Evolutionary conservation across 805 yeast genomes (phyloP), one percentile per base, ranked within the genome.

Genomic region (Candida golubevii): DNA sequence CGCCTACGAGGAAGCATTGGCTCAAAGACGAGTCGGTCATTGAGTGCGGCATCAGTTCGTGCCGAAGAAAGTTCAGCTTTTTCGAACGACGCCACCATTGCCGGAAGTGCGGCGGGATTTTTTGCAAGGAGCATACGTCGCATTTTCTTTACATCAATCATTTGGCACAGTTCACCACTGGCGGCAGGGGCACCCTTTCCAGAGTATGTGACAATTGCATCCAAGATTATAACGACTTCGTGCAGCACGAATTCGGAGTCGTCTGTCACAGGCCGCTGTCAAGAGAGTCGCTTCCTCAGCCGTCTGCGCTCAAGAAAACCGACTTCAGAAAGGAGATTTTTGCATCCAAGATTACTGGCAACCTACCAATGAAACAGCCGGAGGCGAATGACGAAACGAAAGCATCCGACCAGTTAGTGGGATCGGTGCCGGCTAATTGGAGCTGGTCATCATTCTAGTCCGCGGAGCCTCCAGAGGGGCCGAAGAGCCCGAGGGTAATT

Each of bases 61-160:
- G 98, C 65, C 68, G 74, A 41, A 78, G 75, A 55, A 59, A 71
- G 13, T 90, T 91, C 66, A 83, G 89, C 32, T 82, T 82, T 55
- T 84, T 81, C 69, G 96, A 77, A 61, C 77, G 90, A 55, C 75
- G 82, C 50, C 95, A 86, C 59, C 95, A 86, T 67, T 86, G 95
- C 60, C 77, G 95, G 42, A 82, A 83, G 59, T 86, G 95, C 62
- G 95, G 95, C 32, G 88, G 85, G 34, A 78, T 86, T 15, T 86
- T 79, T 57, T 86, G 95, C 62, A 78, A 80, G 30, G 79, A 76
- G 48, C 90, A 87, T 62, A 74, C 82, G 4, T 67, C 75, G 7
- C 82, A 79, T 55, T 69, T 69, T 67, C 60, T 78, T 50, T 72
- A 80, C 65, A 69, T 79, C 58, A 69, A 81, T 59, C 67, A 74